Conservation (phyloP, 352 stramenopile genomes). For the Aphanomyces invadans region DNA sequence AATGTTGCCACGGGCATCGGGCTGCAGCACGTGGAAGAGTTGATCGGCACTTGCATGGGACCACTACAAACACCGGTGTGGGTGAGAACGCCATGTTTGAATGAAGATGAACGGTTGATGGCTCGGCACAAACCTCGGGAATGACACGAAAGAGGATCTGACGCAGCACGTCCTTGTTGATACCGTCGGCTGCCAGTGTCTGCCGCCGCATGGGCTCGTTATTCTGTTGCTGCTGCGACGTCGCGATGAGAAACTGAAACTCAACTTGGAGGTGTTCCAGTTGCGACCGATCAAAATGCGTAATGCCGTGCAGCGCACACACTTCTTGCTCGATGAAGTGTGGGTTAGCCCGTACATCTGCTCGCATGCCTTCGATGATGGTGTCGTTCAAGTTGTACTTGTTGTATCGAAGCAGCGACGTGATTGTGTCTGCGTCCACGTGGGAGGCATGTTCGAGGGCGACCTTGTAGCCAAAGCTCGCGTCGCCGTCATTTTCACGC, state of each 20-base stretch:
- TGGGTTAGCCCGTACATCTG: conserved; percentile 38
- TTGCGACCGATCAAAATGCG: conserved; percentile 47
- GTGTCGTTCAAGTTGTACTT: conserved; percentile 52
- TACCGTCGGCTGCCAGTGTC: conserved; percentile 38
- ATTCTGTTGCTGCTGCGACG: conserved; percentile 32
- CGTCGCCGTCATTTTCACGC: conserved; percentile 51
- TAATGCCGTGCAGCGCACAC: conserved; percentile 38
- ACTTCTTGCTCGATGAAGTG: conserved; percentile 47
- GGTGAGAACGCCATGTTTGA: no score
- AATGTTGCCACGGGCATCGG: conserved; percentile 53
- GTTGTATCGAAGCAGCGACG: conserved; percentile 32
- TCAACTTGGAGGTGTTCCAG: conserved; percentile 51
- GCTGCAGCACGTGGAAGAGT: conserved; percentile 42
- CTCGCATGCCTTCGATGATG: conserved; percentile 50
- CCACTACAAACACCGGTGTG: conserved; percentile 37
- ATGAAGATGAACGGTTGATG: no score
- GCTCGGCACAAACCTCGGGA: conserved; percentile 40
- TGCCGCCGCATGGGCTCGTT: no score
- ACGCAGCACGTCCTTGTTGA: conserved; percentile 31
- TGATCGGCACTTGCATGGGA: conserved; percentile 34
- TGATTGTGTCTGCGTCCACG: conserved; percentile 28
- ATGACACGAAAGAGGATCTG: conserved; percentile 41
- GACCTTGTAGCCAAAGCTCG: conserved; percentile 65
- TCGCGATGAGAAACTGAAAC: conserved; percentile 55
- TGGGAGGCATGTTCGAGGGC: conserved; percentile 38